phyloP scores from a whole-genome alignment of 2,329 filamentous ascomycete genomes.

The Aaosphaeria pasadenensis region DNA sequence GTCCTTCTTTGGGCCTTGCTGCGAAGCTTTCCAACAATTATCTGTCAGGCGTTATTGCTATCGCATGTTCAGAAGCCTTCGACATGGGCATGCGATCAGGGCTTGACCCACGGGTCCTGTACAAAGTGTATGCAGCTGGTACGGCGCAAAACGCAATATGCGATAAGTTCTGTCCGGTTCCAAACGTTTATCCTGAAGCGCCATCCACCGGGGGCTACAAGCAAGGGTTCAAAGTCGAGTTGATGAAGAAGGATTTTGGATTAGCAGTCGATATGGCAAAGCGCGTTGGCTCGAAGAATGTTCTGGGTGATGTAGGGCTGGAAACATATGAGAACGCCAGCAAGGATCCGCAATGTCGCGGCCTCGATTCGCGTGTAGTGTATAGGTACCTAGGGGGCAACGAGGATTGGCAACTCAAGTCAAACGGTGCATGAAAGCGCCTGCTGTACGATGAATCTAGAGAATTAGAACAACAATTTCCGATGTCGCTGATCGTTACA shows the following conservation, averaged over 20 bases:
- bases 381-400: slow-evolving; percentile 55
- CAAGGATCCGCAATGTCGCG: slow-evolving; percentile 50
- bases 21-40: slow-evolving; percentile 64
- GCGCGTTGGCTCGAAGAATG: slow-evolving; percentile 49
- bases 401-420: slow-evolving; percentile 46
- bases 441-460: neutral
- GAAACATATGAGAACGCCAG: slow-evolving; percentile 52
- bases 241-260: slow-evolving; percentile 60
- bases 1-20: slow-evolving; percentile 53
- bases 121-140: slow-evolving; percentile 50
- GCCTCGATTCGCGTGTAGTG: slow-evolving; percentile 57
- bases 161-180: slow-evolving; percentile 52
- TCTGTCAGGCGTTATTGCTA: slow-evolving; percentile 56
- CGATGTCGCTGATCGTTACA: neutral
- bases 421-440: slow-evolving; percentile 9
- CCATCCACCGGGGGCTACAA: slow-evolving; percentile 50
- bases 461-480: neutral
- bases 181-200: slow-evolving; percentile 48
- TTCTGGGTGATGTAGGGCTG: slow-evolving; percentile 50
- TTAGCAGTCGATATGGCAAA: slow-evolving; percentile 56
- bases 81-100: slow-evolving; percentile 59
- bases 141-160: slow-evolving; percentile 53
- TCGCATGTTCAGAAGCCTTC: slow-evolving; percentile 58
- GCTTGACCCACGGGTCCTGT: slow-evolving; percentile 53
- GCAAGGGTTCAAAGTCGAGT: slow-evolving; percentile 57